Evolutionary conservation across 2,329 filamentous ascomycete species (phyloP).

Genomic region (Trichoderma sp.): DNA sequence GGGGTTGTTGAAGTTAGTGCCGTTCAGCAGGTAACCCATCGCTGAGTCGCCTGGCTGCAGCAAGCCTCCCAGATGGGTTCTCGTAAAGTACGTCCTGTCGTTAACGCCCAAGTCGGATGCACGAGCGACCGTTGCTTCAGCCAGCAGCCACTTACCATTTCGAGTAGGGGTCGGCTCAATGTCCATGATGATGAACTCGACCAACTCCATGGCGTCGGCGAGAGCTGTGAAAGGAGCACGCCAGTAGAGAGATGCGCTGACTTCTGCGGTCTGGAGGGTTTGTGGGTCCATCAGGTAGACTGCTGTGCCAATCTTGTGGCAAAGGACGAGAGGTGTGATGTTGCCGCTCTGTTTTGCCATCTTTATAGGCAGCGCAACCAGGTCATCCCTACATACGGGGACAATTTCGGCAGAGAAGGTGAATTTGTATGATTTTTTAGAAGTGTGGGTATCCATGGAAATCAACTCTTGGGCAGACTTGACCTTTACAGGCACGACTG

Average conservation of each 20-base stretch:
- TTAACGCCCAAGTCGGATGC: conserved; percentile 85
- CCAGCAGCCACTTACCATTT: conserved; percentile 80
- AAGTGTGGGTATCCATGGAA: conserved; percentile 88
- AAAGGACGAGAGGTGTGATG: conserved; percentile 82
- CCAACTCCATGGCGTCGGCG: conserved; percentile 79
- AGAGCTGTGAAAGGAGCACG: conserved; percentile 81
- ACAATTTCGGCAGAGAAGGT: conserved; percentile 86
- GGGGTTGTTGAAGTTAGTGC: conserved; percentile 89
- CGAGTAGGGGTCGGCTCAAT: conserved; percentile 76
- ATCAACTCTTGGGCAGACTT: conserved; percentile 86
- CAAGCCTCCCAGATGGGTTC: conserved; percentile 85
- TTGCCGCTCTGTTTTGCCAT: conserved; percentile 86
- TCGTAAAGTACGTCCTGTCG: conserved; percentile 83
- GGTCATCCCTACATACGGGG: conserved; percentile 94
- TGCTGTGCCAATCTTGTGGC: conserved; percentile 84
- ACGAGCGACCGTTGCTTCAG: conserved; percentile 84
- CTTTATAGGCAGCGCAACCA: conserved; percentile 89
- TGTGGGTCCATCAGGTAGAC: conserved; percentile 88
- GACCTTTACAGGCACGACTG: conserved; percentile 73
- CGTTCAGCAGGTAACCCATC: conserved; percentile 89
- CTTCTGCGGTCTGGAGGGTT: conserved; percentile 87
- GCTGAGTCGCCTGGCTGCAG: conserved; percentile 88
- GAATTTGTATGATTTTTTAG: conserved; percentile 92
- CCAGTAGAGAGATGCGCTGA: conserved; percentile 86
- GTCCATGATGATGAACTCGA: conserved; percentile 93